Evolutionary conservation across 768 basidiomycete species (phyloP), one percentile per base, ranked within the genome.

Genomic region (Podaxis sp.): DNA sequence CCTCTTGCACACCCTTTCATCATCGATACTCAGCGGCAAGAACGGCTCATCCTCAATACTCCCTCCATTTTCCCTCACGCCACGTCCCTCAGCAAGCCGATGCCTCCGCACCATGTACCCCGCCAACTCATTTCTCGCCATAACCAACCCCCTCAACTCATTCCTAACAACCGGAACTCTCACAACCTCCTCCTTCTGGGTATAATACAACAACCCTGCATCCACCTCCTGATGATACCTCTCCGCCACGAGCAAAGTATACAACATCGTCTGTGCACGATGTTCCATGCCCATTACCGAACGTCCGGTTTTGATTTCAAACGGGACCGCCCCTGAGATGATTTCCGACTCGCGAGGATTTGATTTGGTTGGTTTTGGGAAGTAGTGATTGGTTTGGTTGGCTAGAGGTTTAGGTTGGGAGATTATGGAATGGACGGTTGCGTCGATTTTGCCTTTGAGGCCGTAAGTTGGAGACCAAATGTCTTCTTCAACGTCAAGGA

Each of bases 401-500:
- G 54, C 24, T 57, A 39, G 53, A 26, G 36, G 24, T 26, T 42
- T 39, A n/a, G 52, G 44, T 39, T 55, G 24, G 46, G 57, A 55
- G 52, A 61, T 38, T 55, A 63, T 33, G 33, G 70, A 63, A 70
- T 72, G 78, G 28, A 98, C 86, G 1, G 90, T 94, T 1, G 92
- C 96, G 68, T 99, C 97, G 22, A 99, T 78, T 75, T 99, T 99
- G 24, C 97, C 97, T 73, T 96, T 96, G 39, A 99, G 79, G 1
- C 97, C 97, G 68, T 93, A 96, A 2, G 86, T 89, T 0, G 97
- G 96, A 0, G 94, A 96, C 91, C 93, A 97, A 66, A 99, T 96
- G 67, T 98, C 95, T 71, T 99, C 97, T 77, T 99, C 97, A 46
- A 96, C 83, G 62, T 95, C 95, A 65, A 93, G 84, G 4, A 97